These are phyloP conservation scores for Caryopteris hybrid DNA, from an alignment of 305 asterid species.

Conservation along the genomic window DNA sequence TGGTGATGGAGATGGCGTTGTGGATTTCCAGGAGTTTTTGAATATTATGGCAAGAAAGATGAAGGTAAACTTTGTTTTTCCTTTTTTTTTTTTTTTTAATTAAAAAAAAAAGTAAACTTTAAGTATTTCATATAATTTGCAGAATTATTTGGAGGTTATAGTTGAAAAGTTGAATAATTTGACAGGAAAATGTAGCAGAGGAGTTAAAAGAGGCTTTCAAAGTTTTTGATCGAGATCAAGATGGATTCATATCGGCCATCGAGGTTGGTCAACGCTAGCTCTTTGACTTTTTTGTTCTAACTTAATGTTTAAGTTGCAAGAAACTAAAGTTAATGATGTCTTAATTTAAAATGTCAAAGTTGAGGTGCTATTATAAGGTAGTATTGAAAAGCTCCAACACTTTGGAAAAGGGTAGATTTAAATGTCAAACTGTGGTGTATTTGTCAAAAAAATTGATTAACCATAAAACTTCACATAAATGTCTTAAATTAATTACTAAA, in stretches of 20 bases:
- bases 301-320: not conserved
- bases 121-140: not conserved
- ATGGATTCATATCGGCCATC: conserved; percentile 76
- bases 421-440: too few species aligned
- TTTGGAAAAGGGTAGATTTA: too few species aligned
- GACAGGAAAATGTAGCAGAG: conserved; percentile 61
- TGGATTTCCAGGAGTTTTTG: conserved; percentile 68
- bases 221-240: conserved; percentile 89
- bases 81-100: too few species aligned
- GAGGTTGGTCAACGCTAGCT: conserved; percentile 49
- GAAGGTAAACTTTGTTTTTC: too few species aligned
- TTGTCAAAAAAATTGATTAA: too few species aligned
- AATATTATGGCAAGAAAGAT: conserved; percentile 63
- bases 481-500: too few species aligned
- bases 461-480: too few species aligned
- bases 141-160: not conserved
- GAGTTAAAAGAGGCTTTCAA: conserved; percentile 87
- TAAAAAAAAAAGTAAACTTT: too few species aligned
- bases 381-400: too few species aligned
- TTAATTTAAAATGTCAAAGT: conserved; percentile 12
- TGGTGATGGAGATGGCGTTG: conserved; percentile 61
- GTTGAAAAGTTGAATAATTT: not conserved
- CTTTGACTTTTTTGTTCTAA: not conserved
- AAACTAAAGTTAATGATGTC: not conserved
- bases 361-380: not conserved